These are phyloP conservation scores for Penicillium flavigenum DNA, from an alignment of 495 filamentous ascomycete genomes.

Conservation along the genomic window DNA sequence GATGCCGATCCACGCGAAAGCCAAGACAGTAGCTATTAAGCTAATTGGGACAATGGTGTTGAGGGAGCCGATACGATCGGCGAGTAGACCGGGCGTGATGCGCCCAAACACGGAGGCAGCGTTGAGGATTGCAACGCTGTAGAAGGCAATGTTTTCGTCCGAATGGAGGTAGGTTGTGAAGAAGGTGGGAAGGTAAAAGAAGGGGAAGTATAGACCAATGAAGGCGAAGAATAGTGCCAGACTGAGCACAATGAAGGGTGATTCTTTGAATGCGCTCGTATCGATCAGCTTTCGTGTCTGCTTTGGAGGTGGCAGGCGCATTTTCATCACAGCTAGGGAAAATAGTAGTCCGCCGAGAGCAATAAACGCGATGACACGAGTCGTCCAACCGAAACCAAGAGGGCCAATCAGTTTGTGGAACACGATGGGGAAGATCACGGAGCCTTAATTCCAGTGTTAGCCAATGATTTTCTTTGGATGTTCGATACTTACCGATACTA, in stretches of 20 bases:
- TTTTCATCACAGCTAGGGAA: not conserved
- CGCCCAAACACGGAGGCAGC: constrained; percentile 47
- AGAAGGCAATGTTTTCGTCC: constrained; percentile 35
- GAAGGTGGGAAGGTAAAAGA: constrained; percentile 43
- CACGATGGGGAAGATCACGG: constrained; percentile 55
- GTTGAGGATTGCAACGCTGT: constrained; percentile 50
- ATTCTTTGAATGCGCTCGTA: constrained; percentile 31
- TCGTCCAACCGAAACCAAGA: constrained; percentile 56
- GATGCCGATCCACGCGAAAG: constrained; percentile 39
- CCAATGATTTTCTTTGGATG: not conserved
- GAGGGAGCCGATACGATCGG: constrained; percentile 38
- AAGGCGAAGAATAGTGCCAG: constrained; percentile 34
- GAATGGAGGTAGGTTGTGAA: constrained; percentile 20
- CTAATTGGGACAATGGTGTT: constrained; percentile 35
- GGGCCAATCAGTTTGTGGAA: constrained; percentile 47
- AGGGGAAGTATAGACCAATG: constrained; percentile 41
- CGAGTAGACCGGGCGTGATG: constrained; percentile 41
- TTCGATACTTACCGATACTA: constrained; percentile 29
- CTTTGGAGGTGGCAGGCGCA: not conserved
- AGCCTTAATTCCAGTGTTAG: constrained; percentile 30
- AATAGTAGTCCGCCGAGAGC: constrained; percentile 28
- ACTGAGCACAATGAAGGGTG: constrained; percentile 34
- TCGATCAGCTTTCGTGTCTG: constrained; percentile 12
- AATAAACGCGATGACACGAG: constrained; percentile 54
- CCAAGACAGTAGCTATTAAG: constrained; percentile 30